phyloP scores from a whole-genome alignment of 2,329 filamentous ascomycete species.

The Dothistroma septosporum region DNA sequence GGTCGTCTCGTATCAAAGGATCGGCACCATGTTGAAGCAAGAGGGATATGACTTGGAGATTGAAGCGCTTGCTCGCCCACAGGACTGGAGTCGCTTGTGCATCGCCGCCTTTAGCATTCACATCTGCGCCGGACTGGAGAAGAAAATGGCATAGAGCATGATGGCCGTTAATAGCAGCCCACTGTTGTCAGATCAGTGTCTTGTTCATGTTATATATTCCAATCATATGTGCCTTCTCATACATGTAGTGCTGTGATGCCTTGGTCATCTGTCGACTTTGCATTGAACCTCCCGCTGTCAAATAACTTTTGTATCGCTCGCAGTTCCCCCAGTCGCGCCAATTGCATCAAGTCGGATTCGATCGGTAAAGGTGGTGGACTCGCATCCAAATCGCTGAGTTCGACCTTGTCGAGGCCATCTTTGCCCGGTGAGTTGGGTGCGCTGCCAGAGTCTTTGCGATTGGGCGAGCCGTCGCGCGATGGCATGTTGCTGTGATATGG shows the following conservation, averaged over 20 bases:
- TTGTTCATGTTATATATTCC: conserved; percentile 8
- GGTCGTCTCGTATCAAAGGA: conserved; percentile 83
- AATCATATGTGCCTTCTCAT: conserved; percentile 30
- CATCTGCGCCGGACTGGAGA: conserved; percentile 76
- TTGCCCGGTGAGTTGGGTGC: conserved; percentile 24
- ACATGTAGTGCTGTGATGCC: conserved; percentile 96
- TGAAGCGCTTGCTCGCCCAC: conserved; percentile 94
- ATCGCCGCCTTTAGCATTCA: conserved; percentile 94
- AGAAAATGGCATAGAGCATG: conserved; percentile 96
- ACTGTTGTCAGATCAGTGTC: conserved; percentile 53
- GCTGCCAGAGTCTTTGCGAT: conserved; percentile 20
- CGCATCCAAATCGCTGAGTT: conserved; percentile 34
- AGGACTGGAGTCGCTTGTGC: conserved; percentile 90
- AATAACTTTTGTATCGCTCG: conserved; percentile 84
- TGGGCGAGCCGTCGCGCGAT: conserved; percentile 9
- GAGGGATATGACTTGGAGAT: conserved; percentile 94
- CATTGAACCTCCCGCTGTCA: conserved; percentile 73
- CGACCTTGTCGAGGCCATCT: conserved; percentile 36
- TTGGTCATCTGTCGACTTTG: conserved; percentile 80
- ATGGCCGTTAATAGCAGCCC: conserved; percentile 98
- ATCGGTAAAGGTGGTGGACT: conserved; percentile 43
- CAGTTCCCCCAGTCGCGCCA: conserved; percentile 84
- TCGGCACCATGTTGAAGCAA: conserved; percentile 89
- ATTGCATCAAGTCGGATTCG: conserved; percentile 89
- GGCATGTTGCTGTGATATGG: neutral